Evolutionary conservation across 192 early-diverging fungal genomes (phyloP).

Genomic region (Gigaspora rosea): DNA sequence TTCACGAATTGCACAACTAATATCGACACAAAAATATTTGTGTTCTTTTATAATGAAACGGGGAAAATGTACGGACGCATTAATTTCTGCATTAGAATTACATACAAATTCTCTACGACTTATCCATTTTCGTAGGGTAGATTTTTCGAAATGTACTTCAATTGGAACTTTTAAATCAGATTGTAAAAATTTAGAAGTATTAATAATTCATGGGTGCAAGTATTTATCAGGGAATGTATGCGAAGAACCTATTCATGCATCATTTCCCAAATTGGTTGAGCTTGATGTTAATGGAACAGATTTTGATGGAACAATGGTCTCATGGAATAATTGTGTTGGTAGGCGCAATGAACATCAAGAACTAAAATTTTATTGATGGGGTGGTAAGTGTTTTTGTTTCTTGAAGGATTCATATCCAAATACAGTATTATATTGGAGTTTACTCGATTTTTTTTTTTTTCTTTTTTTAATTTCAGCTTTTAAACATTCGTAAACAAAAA

Average conservation of each 20-base stretch:
- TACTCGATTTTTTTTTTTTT: no score
- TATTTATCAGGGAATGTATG: not conserved
- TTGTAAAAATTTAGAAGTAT: conserved; percentile 10
- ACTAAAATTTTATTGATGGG: no score
- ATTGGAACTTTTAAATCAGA: not conserved
- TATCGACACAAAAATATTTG: not conserved
- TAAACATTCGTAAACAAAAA: no score
- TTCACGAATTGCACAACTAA: not conserved
- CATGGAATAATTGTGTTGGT: no score
- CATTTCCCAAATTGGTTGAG: conserved; percentile 12
- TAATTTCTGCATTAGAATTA: conserved; percentile 1
- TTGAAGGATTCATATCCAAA: no score
- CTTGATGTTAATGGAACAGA: not conserved
- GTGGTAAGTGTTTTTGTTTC: no score
- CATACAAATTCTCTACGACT: not conserved
- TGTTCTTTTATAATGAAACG: not conserved
- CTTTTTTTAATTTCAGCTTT: no score
- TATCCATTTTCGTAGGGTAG: not conserved
- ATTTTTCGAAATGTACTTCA: not conserved
- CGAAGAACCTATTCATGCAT: not conserved
- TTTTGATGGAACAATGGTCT: no score
- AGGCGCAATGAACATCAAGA: no score
- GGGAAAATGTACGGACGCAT: not conserved
- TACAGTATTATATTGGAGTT: no score
- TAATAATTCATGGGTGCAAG: not conserved